Evolutionary conservation across 2,329 filamentous ascomycete genomes (phyloP), one percentile per base, ranked within the genome.

Genomic region (Xylaria sp.): DNA sequence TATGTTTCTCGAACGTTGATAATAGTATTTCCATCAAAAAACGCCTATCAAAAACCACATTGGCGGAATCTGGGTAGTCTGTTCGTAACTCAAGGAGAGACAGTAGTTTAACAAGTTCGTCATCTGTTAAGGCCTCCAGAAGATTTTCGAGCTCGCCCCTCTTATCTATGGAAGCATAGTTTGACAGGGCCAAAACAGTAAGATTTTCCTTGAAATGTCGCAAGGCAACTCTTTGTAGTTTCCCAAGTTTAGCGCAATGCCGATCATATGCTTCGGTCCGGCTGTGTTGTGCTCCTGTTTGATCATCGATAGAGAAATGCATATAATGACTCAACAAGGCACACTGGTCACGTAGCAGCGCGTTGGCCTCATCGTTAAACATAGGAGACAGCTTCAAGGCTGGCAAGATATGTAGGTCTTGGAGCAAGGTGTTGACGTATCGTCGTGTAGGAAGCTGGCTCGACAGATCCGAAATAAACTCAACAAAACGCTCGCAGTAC

Each of bases 401-500:
- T 1, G 94, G 82, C 27, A 97, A 77, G 21, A 96, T 77, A 73
- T 98, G 93, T 46, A 98, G 80, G 73, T 99, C 94, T 70, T 90
- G 88, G 13, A 98, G 77, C 41, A 99, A 79, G 1, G 91, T 88
- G 75, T 97, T 97, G 73, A 96, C 91, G 74, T 98, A 98, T 75
- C 95, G 87, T 69, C 95, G 85, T 3, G 96, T 99, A 0, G 95
- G 95, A 48, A 98, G 81, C 75, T 99, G 95, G 71, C 94, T 97
- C 74, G 96, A 88, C 19, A 99, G 79, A 73, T 99, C 95, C 8
- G 90, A 89, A 48, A 99, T 81, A 53, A 99, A 89, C 76, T 99
- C 95, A 53, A 95, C 78, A 65, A 98, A 94, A n/a, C 93, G 87
- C 76, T 98, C 94, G 74, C 92, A 96, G 76, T 97, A 99, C 2